Evolutionary conservation across 2,329 filamentous ascomycete genomes (phyloP).

Genomic region (Xylariaceae sp.): DNA sequence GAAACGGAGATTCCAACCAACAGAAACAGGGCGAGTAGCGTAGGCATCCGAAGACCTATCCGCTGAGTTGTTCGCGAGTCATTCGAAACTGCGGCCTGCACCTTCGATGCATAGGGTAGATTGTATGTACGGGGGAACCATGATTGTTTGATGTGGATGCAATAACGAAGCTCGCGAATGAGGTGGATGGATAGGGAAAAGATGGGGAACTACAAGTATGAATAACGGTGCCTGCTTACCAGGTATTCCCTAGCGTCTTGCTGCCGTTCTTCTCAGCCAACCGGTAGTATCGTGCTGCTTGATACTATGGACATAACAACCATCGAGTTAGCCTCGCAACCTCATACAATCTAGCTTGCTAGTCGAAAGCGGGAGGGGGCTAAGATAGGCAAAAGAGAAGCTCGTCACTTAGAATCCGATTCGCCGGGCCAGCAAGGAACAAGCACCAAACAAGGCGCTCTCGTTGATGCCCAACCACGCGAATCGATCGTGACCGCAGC

Average conservation of each 20-base stretch:
- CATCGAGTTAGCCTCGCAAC: conserved; percentile 58
- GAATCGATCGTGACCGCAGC: conserved; percentile 31
- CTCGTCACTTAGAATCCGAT: conserved; percentile 35
- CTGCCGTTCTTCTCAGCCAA: conserved; percentile 86
- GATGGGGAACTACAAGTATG: conserved; percentile 21
- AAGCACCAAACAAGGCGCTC: conserved; percentile 32
- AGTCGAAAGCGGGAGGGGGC: conserved; percentile 13
- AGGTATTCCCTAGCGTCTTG: conserved; percentile 92
- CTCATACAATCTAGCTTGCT: conserved; percentile 28
- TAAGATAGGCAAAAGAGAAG: conserved; percentile 16
- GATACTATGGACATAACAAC: conserved; percentile 73
- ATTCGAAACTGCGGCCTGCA: conserved; percentile 33
- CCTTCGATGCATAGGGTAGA: conserved; percentile 34
- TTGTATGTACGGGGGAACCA: conserved; percentile 24
- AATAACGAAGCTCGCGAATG: conserved; percentile 20
- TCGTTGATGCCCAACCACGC: conserved; percentile 50
- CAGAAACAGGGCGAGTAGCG: conserved; percentile 36
- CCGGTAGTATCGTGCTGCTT: conserved; percentile 87
- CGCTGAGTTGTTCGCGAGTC: conserved; percentile 29
- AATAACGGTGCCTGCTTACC: conserved; percentile 66
- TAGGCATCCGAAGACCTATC: conserved; percentile 44
- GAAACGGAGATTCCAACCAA: conserved; percentile 25
- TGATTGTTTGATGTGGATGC: conserved; percentile 19
- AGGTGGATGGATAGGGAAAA: background rate
- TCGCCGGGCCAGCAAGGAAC: conserved; percentile 32